Base-by-base conservation (phyloP, 192 early-diverging fungal genomes). In the Coemansia asiatica region DNA sequence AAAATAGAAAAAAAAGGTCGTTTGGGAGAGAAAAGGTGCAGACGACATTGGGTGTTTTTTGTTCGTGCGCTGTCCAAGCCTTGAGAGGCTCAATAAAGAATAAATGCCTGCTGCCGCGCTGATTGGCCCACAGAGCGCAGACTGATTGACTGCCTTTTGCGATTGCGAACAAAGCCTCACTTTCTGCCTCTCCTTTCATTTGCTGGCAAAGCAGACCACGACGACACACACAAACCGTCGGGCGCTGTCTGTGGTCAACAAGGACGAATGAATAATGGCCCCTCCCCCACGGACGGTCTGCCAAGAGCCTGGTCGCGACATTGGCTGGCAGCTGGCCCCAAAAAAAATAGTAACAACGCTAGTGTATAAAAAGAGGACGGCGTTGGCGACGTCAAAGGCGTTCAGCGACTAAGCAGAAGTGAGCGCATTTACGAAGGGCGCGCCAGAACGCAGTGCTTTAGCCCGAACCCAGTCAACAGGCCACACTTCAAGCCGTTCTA, bases 381-480 rank as follows among this genome's bases (percentile, higher is more conserved):
- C 4, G 13, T 27, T 26, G 31, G 31, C 56, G 56, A 58, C 56
- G 56, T 58, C 56, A 58, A 58, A 36, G 56, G 56, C 56, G 56
- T 33, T 38, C 27, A 58, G 40, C 40, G 16, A 15, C 40, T 15
- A n/a, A 53, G 6, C 50, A 53, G 19, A 53, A 22, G 50, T 23
- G 50, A 8, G 23, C 23, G 50, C 23, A 53, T 53, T 53, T 13
- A 53, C 50, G 16, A 44, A 44, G 50, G 16, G 23, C 16, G 23
- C 50, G 50, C 50, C 23, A 22, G 50, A 26, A 9, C n/a, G n/a
- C 50, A 23, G 19, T 6, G 19, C 22, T 7, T 33, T 33, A 8
- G 31, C 31, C 31, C 4, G 19, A 8, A 22, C 21, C 23, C 50
- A 53, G 50, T 53, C 40, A 44, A 15, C 40, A 44, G 40, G 40